Evolutionary conservation across 768 basidiomycete species (phyloP).

Genomic region (Coprinopsis strossmayeri): DNA sequence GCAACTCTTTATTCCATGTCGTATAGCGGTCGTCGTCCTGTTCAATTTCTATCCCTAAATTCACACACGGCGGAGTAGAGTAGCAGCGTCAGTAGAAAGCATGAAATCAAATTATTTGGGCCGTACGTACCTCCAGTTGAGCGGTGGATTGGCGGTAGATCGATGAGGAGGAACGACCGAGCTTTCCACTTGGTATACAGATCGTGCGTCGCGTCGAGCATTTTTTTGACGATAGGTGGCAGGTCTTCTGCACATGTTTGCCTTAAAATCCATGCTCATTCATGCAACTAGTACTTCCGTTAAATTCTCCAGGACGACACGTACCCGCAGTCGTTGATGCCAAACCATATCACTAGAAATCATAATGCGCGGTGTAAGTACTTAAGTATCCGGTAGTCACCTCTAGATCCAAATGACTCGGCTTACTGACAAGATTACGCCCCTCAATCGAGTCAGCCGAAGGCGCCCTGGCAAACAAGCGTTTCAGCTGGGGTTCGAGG

Average conservation of each 20-base stretch:
- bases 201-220: slow-evolving; percentile 1
- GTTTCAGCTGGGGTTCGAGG: neutral
- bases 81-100: neutral
- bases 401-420: neutral
- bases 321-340: slow-evolving; percentile 4
- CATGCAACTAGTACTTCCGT: neutral
- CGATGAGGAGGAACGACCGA: neutral
- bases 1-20: slow-evolving; percentile 1
- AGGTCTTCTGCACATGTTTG: slow-evolving; percentile 1
- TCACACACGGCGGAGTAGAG: neutral
- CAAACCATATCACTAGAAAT: slow-evolving; percentile 6
- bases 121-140: slow-evolving; percentile 3
- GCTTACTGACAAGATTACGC: neutral
- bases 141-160: slow-evolving; percentile 5
- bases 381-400: neutral
- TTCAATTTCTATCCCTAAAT: neutral
- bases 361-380: no score
- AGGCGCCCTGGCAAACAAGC: neutral
- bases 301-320: neutral
- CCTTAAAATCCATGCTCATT: no score
- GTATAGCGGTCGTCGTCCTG: neutral
- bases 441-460: neutral
- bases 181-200: slow-evolving; percentile 2
- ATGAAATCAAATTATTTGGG: no score
- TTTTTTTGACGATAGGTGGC: neutral